phyloP scores from a whole-genome alignment of 1,284 basidiomycete species.

The Apiotrichum akiyoshidainum region DNA sequence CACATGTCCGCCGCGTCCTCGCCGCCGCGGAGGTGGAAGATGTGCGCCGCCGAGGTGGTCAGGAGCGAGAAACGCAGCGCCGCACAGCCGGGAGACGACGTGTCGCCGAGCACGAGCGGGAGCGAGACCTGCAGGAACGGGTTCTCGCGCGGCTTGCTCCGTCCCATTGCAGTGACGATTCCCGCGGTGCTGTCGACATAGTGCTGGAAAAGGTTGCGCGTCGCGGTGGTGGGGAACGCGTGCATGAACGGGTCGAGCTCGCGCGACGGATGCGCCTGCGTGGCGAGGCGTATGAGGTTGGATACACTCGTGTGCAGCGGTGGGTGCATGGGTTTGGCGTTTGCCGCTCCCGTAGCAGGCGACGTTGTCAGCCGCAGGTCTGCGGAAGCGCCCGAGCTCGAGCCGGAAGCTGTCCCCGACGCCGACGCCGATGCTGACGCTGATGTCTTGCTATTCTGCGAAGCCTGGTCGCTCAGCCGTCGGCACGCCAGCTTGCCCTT shows the following conservation, averaged over 20 bases:
- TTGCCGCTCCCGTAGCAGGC: too few relatives aligned
- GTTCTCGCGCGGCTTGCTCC: conserved; percentile 9
- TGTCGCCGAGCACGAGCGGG: conserved; percentile 16
- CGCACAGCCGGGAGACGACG: conserved; percentile 3
- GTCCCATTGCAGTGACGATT: conserved; percentile 20
- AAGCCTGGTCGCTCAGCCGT: not conserved
- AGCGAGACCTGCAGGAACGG: conserved; percentile 18
- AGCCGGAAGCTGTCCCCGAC: too few relatives aligned
- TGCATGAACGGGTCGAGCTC: conserved; percentile 13
- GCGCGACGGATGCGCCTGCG: not conserved
- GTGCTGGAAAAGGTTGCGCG: conserved; percentile 22
- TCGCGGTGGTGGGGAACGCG: conserved; percentile 20
- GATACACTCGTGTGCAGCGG: not conserved
- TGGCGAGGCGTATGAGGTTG: not conserved
- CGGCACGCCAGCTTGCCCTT: not conserved
- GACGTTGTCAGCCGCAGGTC: too few relatives aligned
- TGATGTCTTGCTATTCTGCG: not conserved
- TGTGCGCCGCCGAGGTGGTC: conserved; percentile 21
- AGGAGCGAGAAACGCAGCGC: conserved; percentile 23
- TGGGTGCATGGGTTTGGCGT: not conserved
- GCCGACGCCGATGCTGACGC: too few relatives aligned
- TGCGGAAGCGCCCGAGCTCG: too few relatives aligned
- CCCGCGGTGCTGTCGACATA: conserved; percentile 14
- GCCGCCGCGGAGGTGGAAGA: conserved; percentile 11
- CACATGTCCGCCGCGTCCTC: conserved; percentile 1